Base-by-base conservation (phyloP, 2,329 filamentous ascomycete genomes). In the Exophiala xenobiotica region DNA sequence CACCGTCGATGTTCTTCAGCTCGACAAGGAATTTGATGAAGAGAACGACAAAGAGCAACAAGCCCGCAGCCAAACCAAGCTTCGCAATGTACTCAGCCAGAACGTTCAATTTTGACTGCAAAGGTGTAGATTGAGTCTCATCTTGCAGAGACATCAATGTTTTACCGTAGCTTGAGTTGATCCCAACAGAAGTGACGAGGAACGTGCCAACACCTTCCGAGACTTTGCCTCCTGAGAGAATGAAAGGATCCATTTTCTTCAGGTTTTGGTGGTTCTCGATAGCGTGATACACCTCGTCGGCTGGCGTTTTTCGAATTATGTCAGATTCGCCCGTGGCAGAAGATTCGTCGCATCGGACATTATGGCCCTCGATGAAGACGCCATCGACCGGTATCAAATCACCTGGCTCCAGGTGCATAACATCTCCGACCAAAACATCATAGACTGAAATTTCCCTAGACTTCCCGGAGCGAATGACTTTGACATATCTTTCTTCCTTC, bases 71-170 rank as follows among this genome's bases (percentile, higher is more conserved):
- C 59, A 85, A 82, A 70, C 85, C 85, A 35, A 87, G 76, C 64
- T 87, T 87, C n/a, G 85, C 85, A 61, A 92, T 90, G 63, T 90
- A 87, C 62, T 89, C 87, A 5, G 88, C 88, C 14, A 92, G 75
- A 3, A 83, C 76, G 59, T 90, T 90, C 52, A 92, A 74, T 68
- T 90, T 91, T 2, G 80, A 83, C 67, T 92, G 88, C 6, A 92
- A 69, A 3, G 88, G 88, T 1, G 88, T 92, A 19, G 87, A 86
- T 64, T 91, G 84, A 50, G 84, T 82, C 55, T 89, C 85, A 60
- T 88, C 86, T 55, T 86, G 82, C 8, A 92, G 72, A 29, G 87
- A 87, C 79, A 91, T 86, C 72, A 91, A 79, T 2, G 84, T 90
- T 63, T 88, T 87, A 49, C 88, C 88, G 62, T 88, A 84, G 24